Base-by-base conservation (phyloP, 1,284 basidiomycete genomes). In the Puccinia hordei region DNA sequence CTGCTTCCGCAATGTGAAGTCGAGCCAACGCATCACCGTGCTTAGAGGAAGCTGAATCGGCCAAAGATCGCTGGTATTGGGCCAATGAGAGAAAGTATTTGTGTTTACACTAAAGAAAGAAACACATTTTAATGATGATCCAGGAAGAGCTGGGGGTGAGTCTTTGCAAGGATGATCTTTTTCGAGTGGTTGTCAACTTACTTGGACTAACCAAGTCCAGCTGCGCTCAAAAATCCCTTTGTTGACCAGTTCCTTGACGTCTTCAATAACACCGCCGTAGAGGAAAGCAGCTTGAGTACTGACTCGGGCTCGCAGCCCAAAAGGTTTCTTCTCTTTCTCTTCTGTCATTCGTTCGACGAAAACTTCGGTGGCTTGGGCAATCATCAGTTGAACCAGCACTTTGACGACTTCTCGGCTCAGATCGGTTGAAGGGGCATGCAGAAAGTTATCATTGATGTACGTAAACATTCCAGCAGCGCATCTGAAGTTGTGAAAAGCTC, bases 401-500 rank as follows among this genome's bases (percentile, higher is more conserved):
- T 96, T 95, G 88, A 99, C 90, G 72, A 99, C 93, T 81, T 98
- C 95, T 38, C 94, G 90, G 85, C 92, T 92, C 77, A 99, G 90
- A 86, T 99, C 97, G 0, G 94, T 97, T n/a, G 93, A 95, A 0
- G 97, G 97, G 0, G 97, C 97, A 85, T 99, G 97, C 0, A 99
- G 87, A 86, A 99, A 99, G 89, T 99, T 99, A 86, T 99, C 96
- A 87, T 98, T 98, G 88, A 99, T 96, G 85, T 99, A 99, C 13
- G 92, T 94, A 84, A 98, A 90, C 94, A 99, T 97, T 30, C 97
- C 97, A 0, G 96, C 94, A 49, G 93, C 91, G n/a, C 93, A 92
- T 24, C 93, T 89, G 83, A 94, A 92, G 86, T 95, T 95, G 86
- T 94, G 90, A 87, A 98, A 99, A 0, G 95, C 90, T 33, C 95